phyloP scores from a whole-genome alignment of 306 rosid genomes.

The Trichosanthes truncata region DNA sequence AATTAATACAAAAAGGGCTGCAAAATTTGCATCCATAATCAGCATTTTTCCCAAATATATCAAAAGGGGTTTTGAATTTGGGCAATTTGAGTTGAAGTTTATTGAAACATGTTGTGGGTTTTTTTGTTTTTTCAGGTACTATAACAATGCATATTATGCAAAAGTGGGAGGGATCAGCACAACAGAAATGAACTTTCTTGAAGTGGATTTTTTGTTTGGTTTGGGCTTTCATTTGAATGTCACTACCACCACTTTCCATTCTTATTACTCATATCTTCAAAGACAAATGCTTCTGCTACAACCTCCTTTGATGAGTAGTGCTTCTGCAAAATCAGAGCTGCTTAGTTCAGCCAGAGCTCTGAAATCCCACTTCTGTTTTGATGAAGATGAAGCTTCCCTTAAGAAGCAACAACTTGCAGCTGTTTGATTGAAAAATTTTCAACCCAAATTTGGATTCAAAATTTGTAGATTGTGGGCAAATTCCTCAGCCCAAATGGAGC shows the following conservation, averaged over 20 bases:
- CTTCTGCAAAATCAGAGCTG: constrained; percentile 37
- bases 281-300: constrained; percentile 63
- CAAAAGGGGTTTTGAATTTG: neutral
- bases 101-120: neutral
- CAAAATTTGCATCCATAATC: neutral
- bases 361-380: constrained; percentile 48
- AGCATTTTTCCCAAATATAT: neutral
- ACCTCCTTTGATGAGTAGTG: constrained; percentile 38
- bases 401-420: constrained; percentile 73
- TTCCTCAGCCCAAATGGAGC: neutral
- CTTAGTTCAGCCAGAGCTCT: constrained; percentile 36
- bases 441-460: constrained; percentile 6
- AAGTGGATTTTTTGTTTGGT: constrained; percentile 84
- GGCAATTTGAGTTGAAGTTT: neutral
- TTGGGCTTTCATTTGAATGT: constrained; percentile 79
- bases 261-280: constrained; percentile 58
- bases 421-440: constrained; percentile 37
- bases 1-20: neutral
- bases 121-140: constrained; percentile 39
- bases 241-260: constrained; percentile 63
- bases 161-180: constrained; percentile 96
- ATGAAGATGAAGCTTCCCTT: constrained; percentile 70
- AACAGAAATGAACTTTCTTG: constrained; percentile 84
- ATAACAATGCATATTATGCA: constrained; percentile 96
- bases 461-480: neutral